Percentiles rank a stretch among this genome's conserved stretches.
Conservation (phyloP, 495 filamentous ascomycete species). For the Xylaria telfairii region DNA sequence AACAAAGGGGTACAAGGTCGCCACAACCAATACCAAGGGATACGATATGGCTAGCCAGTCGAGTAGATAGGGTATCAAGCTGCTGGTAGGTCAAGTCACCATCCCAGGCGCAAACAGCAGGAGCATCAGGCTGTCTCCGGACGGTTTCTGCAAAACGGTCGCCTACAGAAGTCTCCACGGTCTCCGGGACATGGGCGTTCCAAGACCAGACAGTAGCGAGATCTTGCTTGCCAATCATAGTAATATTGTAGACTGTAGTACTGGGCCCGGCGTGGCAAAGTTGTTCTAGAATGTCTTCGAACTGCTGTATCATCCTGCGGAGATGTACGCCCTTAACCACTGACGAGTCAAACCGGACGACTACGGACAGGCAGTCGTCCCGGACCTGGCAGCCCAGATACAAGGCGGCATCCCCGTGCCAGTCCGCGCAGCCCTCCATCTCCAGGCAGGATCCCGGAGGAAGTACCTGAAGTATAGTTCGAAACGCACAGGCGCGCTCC, state of each 20-base stretch:
- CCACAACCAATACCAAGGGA: constrained; percentile 52
- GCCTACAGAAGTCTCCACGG: not conserved
- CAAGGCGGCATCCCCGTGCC: too few species aligned
- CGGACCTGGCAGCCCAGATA: too few species aligned
- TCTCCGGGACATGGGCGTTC: not conserved
- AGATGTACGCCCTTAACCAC: too few species aligned
- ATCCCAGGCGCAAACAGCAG: constrained; percentile 48
- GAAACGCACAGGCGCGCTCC: too few species aligned
- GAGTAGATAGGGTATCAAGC: constrained; percentile 46
- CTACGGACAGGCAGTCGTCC: too few species aligned
- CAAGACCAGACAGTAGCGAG: not conserved
- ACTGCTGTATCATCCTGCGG: too few species aligned
- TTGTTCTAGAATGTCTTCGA: not conserved
- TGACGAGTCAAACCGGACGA: too few species aligned
- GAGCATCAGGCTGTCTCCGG: not conserved
- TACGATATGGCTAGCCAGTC: constrained; percentile 44
- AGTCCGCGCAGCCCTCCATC: too few species aligned
- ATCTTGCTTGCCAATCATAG: not conserved
- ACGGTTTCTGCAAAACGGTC: not conserved
- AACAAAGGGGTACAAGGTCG: constrained; percentile 57
- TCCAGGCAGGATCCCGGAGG: too few species aligned
- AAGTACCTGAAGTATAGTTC: too few species aligned
- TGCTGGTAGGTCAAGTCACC: constrained; percentile 54
- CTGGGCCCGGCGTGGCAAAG: not conserved
- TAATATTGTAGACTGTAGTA: too few species aligned